Percentiles rank a stretch among this genome's conserved stretches.
These are phyloP conservation scores for Amanita molliuscula DNA, from an alignment of 768 basidiomycete genomes.

Conservation along the genomic window DNA sequence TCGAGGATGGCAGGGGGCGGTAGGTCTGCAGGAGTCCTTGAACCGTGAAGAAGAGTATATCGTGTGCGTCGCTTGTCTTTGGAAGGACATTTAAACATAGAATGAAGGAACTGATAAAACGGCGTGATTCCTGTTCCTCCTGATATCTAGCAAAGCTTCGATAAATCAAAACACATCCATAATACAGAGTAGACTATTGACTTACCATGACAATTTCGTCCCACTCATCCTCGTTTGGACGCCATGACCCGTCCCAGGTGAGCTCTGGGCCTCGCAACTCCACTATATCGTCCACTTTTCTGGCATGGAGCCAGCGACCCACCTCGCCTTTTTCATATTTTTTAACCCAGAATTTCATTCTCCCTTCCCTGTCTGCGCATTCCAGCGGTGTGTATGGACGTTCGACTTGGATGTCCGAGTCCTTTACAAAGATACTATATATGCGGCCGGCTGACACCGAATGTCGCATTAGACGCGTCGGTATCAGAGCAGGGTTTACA, in stretches of 20 bases:
- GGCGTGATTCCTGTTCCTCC: constrained; percentile 86
- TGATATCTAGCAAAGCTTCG: constrained; percentile 45
- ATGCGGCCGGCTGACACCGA: constrained; percentile 22
- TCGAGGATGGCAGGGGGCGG: constrained; percentile 57
- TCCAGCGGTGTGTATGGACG: constrained; percentile 76
- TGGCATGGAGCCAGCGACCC: constrained; percentile 72
- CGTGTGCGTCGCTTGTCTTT: constrained; percentile 28
- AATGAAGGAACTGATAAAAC: constrained; percentile 68
- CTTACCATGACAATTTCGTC: constrained; percentile 75
- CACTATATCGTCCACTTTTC: constrained; percentile 51
- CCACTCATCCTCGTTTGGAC: constrained; percentile 36
- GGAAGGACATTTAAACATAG: constrained; percentile 29
- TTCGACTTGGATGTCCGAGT: constrained; percentile 84
- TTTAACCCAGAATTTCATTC: constrained; percentile 76
- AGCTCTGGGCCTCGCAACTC: constrained; percentile 70
- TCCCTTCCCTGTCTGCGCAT: constrained; percentile 55
- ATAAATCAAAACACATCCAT: not conserved
- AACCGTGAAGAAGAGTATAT: constrained; percentile 68
- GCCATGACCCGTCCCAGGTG: constrained; percentile 45
- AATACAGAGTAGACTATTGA: not conserved
- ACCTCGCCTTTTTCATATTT: constrained; percentile 73
- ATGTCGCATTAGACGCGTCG: constrained; percentile 9
- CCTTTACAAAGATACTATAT: constrained; percentile 76
- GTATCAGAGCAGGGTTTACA: constrained; percentile 35
- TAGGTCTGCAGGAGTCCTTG: constrained; percentile 47